Conservation (phyloP, 2,329 filamentous ascomycete species). For the Pseudogymnoascus verrucosus region DNA sequence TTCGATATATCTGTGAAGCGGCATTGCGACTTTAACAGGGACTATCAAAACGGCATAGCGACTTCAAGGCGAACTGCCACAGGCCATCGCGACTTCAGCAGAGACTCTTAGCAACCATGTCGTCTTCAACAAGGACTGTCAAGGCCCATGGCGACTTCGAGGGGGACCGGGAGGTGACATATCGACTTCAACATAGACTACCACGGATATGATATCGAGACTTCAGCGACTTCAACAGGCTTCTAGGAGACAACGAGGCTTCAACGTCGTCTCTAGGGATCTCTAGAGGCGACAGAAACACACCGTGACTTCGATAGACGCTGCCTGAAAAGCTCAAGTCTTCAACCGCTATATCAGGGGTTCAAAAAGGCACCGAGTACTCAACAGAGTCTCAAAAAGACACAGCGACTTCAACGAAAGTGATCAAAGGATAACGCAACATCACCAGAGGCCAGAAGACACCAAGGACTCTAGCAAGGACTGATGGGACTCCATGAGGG, state of each 20-base stretch:
- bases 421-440: not conserved
- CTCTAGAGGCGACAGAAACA: not conserved
- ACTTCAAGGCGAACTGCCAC: not conserved
- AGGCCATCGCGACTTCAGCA: not conserved
- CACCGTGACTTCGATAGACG: not conserved
- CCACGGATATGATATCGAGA: not conserved
- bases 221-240: not conserved
- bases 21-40: not conserved
- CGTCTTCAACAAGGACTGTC: not conserved
- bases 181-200: too few relatives aligned
- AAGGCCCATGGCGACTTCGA: not conserved
- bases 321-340: not conserved
- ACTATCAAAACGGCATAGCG: not conserved
- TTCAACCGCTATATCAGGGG: not conserved
- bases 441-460: not conserved
- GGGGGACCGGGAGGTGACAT: too few relatives aligned
- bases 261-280: not conserved
- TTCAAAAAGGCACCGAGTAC: not conserved
- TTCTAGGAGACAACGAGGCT: not conserved
- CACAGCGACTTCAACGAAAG: not conserved
- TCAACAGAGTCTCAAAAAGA: not conserved
- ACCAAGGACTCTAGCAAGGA: not conserved
- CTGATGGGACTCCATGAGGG: not conserved
- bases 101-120: not conserved
- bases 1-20: too few relatives aligned